Conservation (phyloP, 169 alveolate species). For the Cryptosporidium canis region DNA sequence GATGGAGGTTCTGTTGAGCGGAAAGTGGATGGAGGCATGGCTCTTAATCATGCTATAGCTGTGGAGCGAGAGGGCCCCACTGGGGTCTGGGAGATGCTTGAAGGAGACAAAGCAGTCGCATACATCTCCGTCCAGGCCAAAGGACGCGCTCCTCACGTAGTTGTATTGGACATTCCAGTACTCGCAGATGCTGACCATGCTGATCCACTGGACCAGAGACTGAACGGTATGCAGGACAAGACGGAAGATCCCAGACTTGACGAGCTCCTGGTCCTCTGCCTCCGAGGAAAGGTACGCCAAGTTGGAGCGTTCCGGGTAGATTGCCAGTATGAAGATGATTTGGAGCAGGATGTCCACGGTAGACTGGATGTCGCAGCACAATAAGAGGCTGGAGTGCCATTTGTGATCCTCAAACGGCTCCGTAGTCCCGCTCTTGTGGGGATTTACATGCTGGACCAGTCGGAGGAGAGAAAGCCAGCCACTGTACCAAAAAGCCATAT, state of each 20-base stretch:
- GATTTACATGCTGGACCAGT: conserved; percentile 27
- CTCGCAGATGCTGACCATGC: background rate
- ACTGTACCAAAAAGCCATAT: conserved; percentile 34
- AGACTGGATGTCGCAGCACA: conserved; percentile 58
- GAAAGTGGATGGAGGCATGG: conserved; percentile 29
- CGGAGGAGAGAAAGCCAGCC: conserved; percentile 57
- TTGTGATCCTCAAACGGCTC: conserved; percentile 10
- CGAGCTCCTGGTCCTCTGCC: background rate
- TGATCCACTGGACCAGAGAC: conserved; percentile 40
- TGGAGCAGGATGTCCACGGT: conserved; percentile 40
- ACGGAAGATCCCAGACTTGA: background rate
- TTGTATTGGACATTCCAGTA: conserved; percentile 20
- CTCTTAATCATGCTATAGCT: background rate
- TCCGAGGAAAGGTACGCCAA: background rate
- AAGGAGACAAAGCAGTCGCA: background rate
- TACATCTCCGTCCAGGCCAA: background rate
- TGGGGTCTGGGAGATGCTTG: background rate
- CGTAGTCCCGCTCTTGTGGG: background rate
- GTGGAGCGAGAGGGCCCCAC: background rate
- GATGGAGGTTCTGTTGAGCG: conserved; percentile 14
- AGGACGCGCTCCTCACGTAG: background rate
- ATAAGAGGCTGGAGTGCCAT: conserved; percentile 60
- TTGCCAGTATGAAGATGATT: background rate
- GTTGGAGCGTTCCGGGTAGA: background rate
- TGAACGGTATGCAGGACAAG: conserved; percentile 16